phyloP scores from a whole-genome alignment of 1,139 yeast species.

The Pichia cactophila region DNA sequence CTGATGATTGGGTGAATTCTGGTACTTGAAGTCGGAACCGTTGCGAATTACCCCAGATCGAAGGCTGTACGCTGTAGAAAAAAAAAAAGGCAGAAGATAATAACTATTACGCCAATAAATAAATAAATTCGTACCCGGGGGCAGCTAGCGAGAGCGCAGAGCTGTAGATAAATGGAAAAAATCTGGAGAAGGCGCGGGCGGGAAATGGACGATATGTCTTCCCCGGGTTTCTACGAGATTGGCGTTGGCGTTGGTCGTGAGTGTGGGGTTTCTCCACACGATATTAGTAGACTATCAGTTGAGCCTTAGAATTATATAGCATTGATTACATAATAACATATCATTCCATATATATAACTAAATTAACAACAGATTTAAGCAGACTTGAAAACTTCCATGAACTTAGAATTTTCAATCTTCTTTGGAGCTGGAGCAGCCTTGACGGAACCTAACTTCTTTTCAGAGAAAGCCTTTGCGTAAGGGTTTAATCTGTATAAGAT shows the following conservation, averaged over 20 bases:
- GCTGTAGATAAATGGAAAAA: not conserved
- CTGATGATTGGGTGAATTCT: not conserved
- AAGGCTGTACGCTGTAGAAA: not conserved
- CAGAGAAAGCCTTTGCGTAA: conserved; percentile 94
- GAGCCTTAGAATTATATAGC: too few relatives aligned
- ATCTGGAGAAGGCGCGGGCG: not conserved
- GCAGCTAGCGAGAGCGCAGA: not conserved
- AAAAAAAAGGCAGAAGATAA: not conserved
- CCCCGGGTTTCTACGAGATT: not conserved
- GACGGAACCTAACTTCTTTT: conserved; percentile 82
- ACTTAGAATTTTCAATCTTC: conserved; percentile 60
- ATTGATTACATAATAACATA: too few relatives aligned
- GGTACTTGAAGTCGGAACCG: not conserved
- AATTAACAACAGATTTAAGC: conserved; percentile 10
- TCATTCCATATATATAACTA: not conserved
- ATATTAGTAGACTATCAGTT: too few relatives aligned
- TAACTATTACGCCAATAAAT: too few relatives aligned
- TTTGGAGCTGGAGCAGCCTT: conserved; percentile 57
- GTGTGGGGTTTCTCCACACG: not conserved
- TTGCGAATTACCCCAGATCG: not conserved
- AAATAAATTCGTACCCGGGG: not conserved
- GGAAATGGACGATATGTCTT: not conserved
- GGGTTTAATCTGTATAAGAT: conserved; percentile 98
- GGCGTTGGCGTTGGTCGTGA: not conserved
- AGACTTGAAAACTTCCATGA: conserved; percentile 55